Percentiles rank a stretch among this genome's conserved stretches.
These are phyloP conservation scores for Sporothrix pallida DNA, from an alignment of 2,329 filamentous ascomycete genomes.

Conservation along the genomic window DNA sequence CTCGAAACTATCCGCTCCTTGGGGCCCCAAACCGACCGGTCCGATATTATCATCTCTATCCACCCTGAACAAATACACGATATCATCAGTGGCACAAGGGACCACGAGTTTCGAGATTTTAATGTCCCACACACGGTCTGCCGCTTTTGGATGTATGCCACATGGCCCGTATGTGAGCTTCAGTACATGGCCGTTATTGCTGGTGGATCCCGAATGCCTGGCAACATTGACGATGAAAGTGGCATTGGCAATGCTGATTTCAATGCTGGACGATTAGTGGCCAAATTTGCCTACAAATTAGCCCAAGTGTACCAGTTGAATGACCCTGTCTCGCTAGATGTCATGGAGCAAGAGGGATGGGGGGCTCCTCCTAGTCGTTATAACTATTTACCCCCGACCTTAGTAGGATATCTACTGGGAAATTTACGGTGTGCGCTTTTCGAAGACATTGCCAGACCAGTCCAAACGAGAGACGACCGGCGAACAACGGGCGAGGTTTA, in stretches of 20 bases:
- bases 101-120: conserved; percentile 63
- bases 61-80: conserved; percentile 53
- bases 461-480: conserved; percentile 33
- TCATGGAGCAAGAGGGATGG: conserved; percentile 63
- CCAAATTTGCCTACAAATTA: conserved; percentile 59
- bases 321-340: conserved; percentile 58
- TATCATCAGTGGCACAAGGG: conserved; percentile 57
- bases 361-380: conserved; percentile 57
- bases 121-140: conserved; percentile 59
- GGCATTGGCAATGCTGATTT: conserved; percentile 61
- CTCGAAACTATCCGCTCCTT: conserved; percentile 56
- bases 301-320: conserved; percentile 67
- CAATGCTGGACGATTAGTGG: conserved; percentile 48
- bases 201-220: conserved; percentile 50
- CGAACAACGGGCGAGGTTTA: conserved; percentile 21
- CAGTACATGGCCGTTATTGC: conserved; percentile 65
- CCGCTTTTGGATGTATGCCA: conserved; percentile 68
- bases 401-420: conserved; percentile 62
- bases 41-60: conserved; percentile 62
- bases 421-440: conserved; percentile 63
- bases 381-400: conserved; percentile 60
- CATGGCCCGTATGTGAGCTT: conserved; percentile 53
- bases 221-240: conserved; percentile 52
- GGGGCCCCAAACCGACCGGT: conserved; percentile 55
- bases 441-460: conserved; percentile 37